Conservation (phyloP, 228 moss, liverwort and hornwort species). For the Sphagnum magellanicum region DNA sequence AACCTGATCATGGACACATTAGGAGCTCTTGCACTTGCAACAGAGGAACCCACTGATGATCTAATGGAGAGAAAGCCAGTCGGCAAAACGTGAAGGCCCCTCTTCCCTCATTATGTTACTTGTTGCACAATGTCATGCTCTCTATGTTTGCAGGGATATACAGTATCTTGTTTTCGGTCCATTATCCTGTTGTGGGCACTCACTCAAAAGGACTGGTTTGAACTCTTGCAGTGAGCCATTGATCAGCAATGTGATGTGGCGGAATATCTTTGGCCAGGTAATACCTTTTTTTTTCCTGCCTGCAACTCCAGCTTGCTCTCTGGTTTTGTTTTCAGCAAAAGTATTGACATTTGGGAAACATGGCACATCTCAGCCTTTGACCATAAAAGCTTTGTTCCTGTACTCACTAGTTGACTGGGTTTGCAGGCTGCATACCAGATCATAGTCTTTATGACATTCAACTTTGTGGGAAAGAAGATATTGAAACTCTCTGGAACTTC, state of each 20-base stretch:
- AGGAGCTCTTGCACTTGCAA: constrained; percentile 82
- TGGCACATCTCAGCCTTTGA: neutral
- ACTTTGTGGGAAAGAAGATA: constrained; percentile 47
- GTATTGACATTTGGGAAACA: neutral
- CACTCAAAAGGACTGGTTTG: neutral
- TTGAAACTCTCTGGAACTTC: constrained; percentile 34
- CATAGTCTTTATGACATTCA: constrained; percentile 25
- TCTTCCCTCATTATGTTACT: too few relatives aligned
- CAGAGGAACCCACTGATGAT: constrained; percentile 72
- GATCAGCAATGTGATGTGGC: constrained; percentile 87
- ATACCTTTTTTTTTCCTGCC: neutral
- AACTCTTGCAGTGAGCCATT: constrained; percentile 33
- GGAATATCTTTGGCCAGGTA: constrained; percentile 73
- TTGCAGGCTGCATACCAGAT: constrained; percentile 53
- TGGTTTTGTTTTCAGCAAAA: neutral
- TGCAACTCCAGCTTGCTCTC: neutral
- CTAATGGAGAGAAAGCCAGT: constrained; percentile 56
- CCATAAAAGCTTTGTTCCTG: neutral
- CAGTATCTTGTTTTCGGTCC: neutral
- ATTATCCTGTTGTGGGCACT: neutral
- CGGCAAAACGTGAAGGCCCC: constrained; percentile 19
- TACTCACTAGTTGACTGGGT: neutral
- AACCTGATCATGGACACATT: constrained; percentile 91
- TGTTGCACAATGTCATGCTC: too few relatives aligned
- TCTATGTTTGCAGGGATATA: neutral